Conservation (phyloP, 73 alveolate species). For the Uronychia setigera region DNA sequence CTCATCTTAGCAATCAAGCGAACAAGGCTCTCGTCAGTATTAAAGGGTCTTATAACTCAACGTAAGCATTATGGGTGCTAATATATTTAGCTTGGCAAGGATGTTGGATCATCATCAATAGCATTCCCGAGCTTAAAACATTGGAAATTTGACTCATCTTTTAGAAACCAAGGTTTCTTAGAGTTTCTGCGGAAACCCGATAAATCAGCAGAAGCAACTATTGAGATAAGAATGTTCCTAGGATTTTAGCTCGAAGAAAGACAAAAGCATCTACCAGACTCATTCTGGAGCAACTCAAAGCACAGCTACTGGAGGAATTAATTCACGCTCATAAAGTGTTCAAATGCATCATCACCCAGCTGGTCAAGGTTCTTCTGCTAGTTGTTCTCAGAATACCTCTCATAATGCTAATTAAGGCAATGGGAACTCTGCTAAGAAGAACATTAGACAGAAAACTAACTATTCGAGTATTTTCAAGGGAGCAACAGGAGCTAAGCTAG, state of each 20-base stretch:
- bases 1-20: no score
- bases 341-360: not conserved
- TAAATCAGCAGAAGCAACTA: not conserved
- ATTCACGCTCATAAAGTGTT: not conserved
- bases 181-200: not conserved
- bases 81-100: not conserved
- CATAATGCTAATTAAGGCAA: no score
- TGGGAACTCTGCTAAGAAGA: not conserved
- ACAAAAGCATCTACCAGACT: not conserved
- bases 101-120: not conserved
- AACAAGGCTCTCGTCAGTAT: not conserved
- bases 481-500: not conserved
- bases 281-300: not conserved
- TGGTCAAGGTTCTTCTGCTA: no score
- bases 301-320: not conserved
- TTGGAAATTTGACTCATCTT: not conserved
- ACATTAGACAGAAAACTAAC: not conserved
- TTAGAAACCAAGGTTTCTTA: not conserved
- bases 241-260: not conserved
- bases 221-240: no score
- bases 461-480: not conserved
- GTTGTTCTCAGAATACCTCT: no score
- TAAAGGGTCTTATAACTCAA: not conserved
- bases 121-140: not conserved
- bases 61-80: not conserved